Percentiles rank a stretch among this genome's conserved stretches.
Evolutionary conservation across 768 basidiomycete genomes (phyloP).

Genomic region (Naganishia friedmannii): DNA sequence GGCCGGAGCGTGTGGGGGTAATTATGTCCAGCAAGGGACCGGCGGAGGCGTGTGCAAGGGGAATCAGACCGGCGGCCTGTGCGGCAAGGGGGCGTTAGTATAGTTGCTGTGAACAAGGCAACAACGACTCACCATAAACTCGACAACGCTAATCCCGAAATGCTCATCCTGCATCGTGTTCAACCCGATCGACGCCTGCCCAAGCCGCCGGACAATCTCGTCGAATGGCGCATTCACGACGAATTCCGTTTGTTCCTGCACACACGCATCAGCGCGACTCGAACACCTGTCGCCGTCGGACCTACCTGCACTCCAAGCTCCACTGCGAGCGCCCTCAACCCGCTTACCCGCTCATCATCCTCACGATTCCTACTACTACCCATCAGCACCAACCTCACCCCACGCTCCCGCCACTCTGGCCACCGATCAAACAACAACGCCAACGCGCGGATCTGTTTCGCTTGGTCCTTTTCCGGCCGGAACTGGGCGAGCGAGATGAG

Average conservation of each 20-base stretch:
- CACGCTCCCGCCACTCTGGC: slow-evolving; percentile 57
- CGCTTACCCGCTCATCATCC: slow-evolving; percentile 69
- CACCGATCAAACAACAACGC: slow-evolving; percentile 60
- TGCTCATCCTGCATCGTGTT: slow-evolving; percentile 99
- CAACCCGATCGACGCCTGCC: slow-evolving; percentile 73
- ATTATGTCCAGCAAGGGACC: slow-evolving; percentile 90
- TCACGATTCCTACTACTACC: slow-evolving; percentile 78
- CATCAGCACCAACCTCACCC: slow-evolving; percentile 68
- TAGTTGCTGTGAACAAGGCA: background rate
- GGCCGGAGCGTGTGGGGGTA: slow-evolving; percentile 58
- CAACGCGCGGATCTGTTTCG: slow-evolving; percentile 72
- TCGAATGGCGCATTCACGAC: slow-evolving; percentile 78
- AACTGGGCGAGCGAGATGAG: slow-evolving; percentile 91
- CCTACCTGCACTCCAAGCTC: slow-evolving; percentile 67
- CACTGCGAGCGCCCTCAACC: slow-evolving; percentile 60
- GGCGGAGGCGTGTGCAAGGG: slow-evolving; percentile 86
- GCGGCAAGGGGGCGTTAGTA: background rate
- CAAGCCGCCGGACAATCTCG: slow-evolving; percentile 67
- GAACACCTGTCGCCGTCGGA: too few relatives aligned
- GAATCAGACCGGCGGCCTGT: slow-evolving; percentile 89
- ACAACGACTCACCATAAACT: slow-evolving; percentile 74
- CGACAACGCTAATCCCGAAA: slow-evolving; percentile 96
- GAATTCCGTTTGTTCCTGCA: slow-evolving; percentile 69
- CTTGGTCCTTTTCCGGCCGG: slow-evolving; percentile 95
- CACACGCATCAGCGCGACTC: background rate